These are phyloP conservation scores for Luffa aegyptiaca DNA, from an alignment of 306 rosid species.

Conservation along the genomic window DNA sequence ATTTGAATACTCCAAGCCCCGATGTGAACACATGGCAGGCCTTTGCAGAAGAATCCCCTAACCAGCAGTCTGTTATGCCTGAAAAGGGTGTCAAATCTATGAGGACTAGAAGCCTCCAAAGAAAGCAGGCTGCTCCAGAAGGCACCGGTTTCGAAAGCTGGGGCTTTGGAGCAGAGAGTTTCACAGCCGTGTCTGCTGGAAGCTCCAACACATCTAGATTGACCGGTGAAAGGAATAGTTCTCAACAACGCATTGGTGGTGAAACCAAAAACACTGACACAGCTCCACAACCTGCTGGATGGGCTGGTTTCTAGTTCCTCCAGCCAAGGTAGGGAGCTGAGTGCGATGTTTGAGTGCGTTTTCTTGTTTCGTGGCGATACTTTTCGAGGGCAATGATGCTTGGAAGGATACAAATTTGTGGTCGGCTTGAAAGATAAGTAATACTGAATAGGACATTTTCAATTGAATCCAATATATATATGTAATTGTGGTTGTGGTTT, in stretches of 20 bases:
- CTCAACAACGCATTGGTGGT: conserved; percentile 36
- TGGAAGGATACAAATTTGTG: background rate
- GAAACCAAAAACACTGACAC: conserved; percentile 40
- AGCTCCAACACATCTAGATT: conserved; percentile 39
- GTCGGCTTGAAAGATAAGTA: conserved; percentile 4
- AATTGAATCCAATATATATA: background rate
- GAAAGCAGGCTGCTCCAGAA: conserved; percentile 32
- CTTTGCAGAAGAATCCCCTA: conserved; percentile 49
- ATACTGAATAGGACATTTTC: background rate
- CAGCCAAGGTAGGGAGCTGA: background rate
- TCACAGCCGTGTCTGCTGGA: conserved; percentile 44
- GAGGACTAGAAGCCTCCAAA: conserved; percentile 54
- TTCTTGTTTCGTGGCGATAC: background rate
- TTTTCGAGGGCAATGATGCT: background rate
- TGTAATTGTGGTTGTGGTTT: background rate
- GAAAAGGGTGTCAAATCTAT: conserved; percentile 55
- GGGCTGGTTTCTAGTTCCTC: conserved; percentile 81
- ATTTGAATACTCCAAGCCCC: conserved; percentile 36
- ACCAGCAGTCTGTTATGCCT: conserved; percentile 25
- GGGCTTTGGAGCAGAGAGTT: conserved; percentile 75
- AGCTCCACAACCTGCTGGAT: conserved; percentile 83
- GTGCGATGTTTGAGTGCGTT: background rate
- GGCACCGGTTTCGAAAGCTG: conserved; percentile 50
- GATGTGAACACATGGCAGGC: conserved; percentile 75
- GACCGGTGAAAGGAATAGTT: conserved; percentile 29